These are phyloP conservation scores for Ceratocystis lukuohia DNA, from an alignment of 2,329 filamentous ascomycete genomes.

Conservation along the genomic window DNA sequence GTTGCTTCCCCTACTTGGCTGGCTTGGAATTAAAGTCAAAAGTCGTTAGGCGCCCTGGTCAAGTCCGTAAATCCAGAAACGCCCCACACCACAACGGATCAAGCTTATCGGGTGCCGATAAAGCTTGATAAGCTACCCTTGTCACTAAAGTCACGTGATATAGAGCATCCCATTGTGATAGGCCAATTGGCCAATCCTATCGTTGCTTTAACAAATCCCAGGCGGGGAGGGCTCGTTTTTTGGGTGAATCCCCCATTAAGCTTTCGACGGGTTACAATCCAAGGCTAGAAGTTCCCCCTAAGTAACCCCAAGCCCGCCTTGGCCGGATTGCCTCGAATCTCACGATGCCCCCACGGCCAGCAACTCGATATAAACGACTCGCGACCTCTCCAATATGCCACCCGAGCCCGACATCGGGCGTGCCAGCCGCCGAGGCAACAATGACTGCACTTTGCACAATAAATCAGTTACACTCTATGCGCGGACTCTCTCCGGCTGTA, in stretches of 20 bases:
- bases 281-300: conserved; percentile 3
- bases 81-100: not conserved
- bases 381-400: not conserved
- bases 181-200: not conserved
- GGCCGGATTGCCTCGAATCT: not conserved
- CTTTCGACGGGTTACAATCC: conserved; percentile 1
- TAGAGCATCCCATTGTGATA: not conserved
- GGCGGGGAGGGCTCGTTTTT: not conserved
- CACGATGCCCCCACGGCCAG: conserved; percentile 14
- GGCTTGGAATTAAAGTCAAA: too few relatives aligned
- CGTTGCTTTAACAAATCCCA: not conserved
- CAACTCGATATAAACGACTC: not conserved
- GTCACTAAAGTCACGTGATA: not conserved
- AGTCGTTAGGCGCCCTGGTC: too few relatives aligned
- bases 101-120: not conserved
- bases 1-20: too few relatives aligned
- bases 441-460: not conserved
- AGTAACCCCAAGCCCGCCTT: not conserved
- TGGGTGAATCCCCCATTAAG: not conserved
- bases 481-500: not conserved
- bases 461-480: not conserved
- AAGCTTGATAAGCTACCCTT: not conserved
- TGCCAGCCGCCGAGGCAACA: not conserved
- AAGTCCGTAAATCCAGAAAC: not conserved
- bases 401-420: not conserved